phyloP scores from a whole-genome alignment of 179 eudicot genomes.

The Pouteria campechiana region DNA sequence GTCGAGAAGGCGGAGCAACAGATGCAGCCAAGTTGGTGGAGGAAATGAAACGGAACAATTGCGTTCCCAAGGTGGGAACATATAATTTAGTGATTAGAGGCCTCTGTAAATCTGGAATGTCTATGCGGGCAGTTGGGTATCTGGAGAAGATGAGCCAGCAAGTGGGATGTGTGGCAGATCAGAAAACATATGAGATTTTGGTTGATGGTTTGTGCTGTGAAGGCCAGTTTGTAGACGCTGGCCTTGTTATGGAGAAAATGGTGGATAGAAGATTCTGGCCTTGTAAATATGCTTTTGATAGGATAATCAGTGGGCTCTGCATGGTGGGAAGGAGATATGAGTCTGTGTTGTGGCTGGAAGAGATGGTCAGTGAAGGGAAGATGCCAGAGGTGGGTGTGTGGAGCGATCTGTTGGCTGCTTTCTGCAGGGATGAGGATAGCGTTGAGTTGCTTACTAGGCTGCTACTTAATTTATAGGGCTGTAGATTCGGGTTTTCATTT shows the following conservation, averaged over 20 bases:
- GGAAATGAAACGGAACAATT: conserved; percentile 52
- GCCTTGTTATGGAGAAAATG: conserved; percentile 58
- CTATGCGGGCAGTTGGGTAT: conserved; percentile 32
- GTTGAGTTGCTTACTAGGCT: conserved; percentile 8
- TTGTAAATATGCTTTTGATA: conserved; percentile 15
- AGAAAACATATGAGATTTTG: conserved; percentile 46
- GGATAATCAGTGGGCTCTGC: conserved; percentile 64
- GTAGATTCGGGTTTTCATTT: no score
- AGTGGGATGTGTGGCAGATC: conserved; percentile 45
- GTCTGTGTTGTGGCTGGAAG: conserved; percentile 79
- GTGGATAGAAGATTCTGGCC: conserved; percentile 48
- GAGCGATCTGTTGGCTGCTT: conserved; percentile 43
- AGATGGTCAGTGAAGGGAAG: conserved; percentile 76
- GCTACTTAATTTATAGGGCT: no score
- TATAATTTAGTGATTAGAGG: conserved; percentile 47
- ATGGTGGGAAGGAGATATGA: conserved; percentile 34
- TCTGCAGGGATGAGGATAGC: conserved; percentile 16
- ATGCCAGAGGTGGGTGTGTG: conserved; percentile 45
- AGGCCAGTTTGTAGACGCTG: conserved; percentile 53
- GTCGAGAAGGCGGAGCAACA: conserved; percentile 31
- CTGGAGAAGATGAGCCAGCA: conserved; percentile 58
- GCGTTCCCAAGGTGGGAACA: conserved; percentile 55
- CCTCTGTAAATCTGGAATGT: conserved; percentile 36
- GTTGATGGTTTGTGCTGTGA: conserved; percentile 53
- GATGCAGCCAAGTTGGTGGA: conserved; percentile 59